phyloP scores from a whole-genome alignment of 176 grass and related monocot genomes.

The Oropetium thomaeum region DNA sequence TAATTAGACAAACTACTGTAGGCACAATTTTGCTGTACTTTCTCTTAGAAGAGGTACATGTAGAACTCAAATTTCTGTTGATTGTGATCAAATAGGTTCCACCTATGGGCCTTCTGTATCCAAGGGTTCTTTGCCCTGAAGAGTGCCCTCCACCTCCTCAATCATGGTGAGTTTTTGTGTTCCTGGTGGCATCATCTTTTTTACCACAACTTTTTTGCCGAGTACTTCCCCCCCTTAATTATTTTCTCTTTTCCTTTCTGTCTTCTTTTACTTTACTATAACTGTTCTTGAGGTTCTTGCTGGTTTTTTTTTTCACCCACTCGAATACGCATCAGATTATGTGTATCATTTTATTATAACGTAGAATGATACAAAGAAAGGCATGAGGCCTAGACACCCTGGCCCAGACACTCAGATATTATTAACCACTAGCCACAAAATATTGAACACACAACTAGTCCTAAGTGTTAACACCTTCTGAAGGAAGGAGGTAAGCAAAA shows the following conservation, averaged over 20 bases:
- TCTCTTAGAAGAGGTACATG: neutral
- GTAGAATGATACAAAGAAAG: too few relatives aligned
- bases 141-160: constrained; percentile 82
- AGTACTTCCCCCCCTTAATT: neutral
- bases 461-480: too few relatives aligned
- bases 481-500: too few relatives aligned
- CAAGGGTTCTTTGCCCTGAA: constrained; percentile 79
- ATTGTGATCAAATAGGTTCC: constrained; percentile 64
- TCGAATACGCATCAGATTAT: too few relatives aligned
- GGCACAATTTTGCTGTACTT: neutral
- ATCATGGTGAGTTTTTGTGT: constrained; percentile 64
- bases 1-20: neutral
- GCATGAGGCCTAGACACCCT: too few relatives aligned
- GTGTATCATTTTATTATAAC: too few relatives aligned
- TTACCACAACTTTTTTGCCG: neutral
- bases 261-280: neutral
- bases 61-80: neutral
- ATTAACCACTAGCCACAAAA: too few relatives aligned
- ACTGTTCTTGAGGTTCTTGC: neutral
- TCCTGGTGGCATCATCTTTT: neutral
- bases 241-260: too few relatives aligned
- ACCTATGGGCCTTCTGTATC: constrained; percentile 96
- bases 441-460: too few relatives aligned
- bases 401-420: too few relatives aligned
- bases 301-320: too few relatives aligned